Evolutionary conservation across 768 basidiomycete species (phyloP).

Genomic region (Kwoniella shandongensis): DNA sequence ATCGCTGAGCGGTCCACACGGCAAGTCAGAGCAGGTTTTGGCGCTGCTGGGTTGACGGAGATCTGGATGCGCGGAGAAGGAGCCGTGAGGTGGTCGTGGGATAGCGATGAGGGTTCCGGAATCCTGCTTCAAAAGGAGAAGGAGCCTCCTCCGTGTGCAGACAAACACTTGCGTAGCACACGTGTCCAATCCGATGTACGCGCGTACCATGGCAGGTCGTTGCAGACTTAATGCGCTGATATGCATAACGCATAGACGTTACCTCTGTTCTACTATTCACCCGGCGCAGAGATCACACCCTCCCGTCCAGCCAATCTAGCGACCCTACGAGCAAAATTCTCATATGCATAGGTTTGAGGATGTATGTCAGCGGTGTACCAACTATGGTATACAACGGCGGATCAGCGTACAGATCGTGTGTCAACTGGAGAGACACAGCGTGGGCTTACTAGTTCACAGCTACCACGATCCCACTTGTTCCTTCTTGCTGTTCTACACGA

Average conservation of each 20-base stretch:
- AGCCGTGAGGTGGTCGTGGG: too few relatives aligned
- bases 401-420: background rate
- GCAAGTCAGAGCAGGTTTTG: too few relatives aligned
- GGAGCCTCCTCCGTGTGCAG: too few relatives aligned
- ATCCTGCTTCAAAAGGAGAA: too few relatives aligned
- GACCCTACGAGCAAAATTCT: constrained; percentile 28
- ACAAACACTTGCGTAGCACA: too few relatives aligned
- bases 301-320: constrained; percentile 29
- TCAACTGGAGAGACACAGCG: background rate
- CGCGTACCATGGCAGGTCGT: too few relatives aligned
- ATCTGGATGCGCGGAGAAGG: too few relatives aligned
- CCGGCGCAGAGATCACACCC: constrained; percentile 37
- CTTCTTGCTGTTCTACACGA: constrained; percentile 66
- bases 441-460: constrained; percentile 52
- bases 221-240: too few relatives aligned
- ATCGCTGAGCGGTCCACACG: too few relatives aligned
- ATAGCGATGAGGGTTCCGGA: too few relatives aligned
- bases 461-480: constrained; percentile 39
- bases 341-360: constrained; percentile 35
- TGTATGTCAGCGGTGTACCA: constrained; percentile 42
- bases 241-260: background rate
- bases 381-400: constrained; percentile 13
- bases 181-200: too few relatives aligned
- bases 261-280: constrained; percentile 8
- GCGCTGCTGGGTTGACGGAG: too few relatives aligned